phyloP scores from a whole-genome alignment of 495 filamentous ascomycete genomes.

The Neurospora hispaniola region DNA sequence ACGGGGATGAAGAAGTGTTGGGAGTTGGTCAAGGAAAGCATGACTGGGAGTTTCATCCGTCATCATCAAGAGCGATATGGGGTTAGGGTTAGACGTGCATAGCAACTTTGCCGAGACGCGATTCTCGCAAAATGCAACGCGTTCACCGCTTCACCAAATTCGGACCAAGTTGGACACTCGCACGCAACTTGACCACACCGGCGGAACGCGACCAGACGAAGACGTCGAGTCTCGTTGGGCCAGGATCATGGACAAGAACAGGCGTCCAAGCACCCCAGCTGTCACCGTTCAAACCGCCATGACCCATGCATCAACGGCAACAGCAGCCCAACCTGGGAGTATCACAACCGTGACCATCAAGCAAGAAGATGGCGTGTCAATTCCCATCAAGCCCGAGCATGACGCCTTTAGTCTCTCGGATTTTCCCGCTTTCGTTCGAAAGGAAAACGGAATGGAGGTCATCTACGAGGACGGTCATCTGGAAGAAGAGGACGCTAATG shows the following conservation, averaged over 20 bases:
- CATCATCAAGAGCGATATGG: background rate
- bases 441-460: background rate
- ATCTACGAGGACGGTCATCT: background rate
- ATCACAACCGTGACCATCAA: background rate
- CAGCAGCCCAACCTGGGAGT: background rate
- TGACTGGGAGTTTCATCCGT: background rate
- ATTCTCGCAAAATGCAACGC: background rate
- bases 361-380: background rate
- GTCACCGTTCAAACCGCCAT: background rate
- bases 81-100: background rate
- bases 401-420: background rate
- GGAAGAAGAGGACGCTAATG: background rate
- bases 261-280: background rate
- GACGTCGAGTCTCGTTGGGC: background rate
- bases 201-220: background rate
- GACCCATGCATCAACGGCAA: background rate
- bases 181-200: background rate
- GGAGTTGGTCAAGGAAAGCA: conserved; percentile 17
- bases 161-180: background rate
- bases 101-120: background rate
- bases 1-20: conserved; percentile 41
- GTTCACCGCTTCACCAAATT: background rate
- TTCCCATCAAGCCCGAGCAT: background rate
- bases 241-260: background rate
- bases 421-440: background rate